Evolutionary conservation across 177 flowering plant genomes (phyloP).

Genomic region (Telopea speciosissima): DNA sequence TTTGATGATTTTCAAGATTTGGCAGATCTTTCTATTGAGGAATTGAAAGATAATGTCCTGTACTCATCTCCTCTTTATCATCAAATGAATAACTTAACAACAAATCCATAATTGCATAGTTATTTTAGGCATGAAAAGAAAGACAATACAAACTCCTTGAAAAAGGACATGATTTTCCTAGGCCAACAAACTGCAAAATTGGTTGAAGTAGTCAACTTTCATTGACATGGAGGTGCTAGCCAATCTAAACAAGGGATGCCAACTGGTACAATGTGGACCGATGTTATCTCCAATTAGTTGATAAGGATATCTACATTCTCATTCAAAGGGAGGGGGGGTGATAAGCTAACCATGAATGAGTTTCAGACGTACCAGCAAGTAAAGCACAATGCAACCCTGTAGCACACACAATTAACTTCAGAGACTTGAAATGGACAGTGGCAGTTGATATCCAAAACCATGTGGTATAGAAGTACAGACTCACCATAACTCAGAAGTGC

Average conservation of each 20-base stretch:
- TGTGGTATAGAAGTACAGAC: constrained; percentile 11
- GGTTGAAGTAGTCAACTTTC: not conserved
- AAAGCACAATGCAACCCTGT: constrained; percentile 91
- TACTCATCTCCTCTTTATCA: not conserved
- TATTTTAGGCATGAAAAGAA: not conserved
- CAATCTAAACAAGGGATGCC: not conserved
- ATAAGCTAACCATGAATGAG: not conserved
- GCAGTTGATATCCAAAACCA: not conserved
- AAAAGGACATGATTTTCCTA: too few species aligned
- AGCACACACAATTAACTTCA: constrained; percentile 6
- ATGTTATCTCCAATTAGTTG: not conserved
- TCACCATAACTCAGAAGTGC: constrained; percentile 74
- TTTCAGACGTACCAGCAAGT: constrained; percentile 62
- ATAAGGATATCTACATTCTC: not conserved
- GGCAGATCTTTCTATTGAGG: too few species aligned
- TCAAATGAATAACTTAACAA: not conserved
- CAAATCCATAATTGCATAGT: not conserved
- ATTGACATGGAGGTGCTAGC: not conserved
- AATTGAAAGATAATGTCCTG: not conserved
- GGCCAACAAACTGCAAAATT: not conserved
- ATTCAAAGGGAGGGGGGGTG: too few species aligned
- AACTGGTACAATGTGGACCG: not conserved
- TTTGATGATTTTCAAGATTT: too few species aligned
- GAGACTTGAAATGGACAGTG: not conserved
- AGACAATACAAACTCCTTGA: not conserved